Evolutionary conservation across 345 rosid species (phyloP), one percentile per base, ranked within the genome.

Genomic region (Corchorus capsularis): DNA sequence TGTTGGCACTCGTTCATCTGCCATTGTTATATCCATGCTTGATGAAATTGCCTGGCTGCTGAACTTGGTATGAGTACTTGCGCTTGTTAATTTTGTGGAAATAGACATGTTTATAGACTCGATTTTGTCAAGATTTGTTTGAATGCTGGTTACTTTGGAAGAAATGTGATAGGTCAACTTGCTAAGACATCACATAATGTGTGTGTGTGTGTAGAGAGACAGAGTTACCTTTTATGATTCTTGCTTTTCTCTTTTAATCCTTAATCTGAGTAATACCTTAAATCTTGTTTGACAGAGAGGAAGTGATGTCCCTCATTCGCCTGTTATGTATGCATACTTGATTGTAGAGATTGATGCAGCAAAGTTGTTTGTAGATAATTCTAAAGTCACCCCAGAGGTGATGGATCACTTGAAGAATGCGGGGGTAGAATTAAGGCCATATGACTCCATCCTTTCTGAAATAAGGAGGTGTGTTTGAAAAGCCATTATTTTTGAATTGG

Each of bases 21-120:
- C 97, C 73, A 92, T 92, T 41, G 89, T 90, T 67, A 86, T 93
- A 74, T 95, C 98, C 17, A 91, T 90, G 97, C 99, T 93, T 83
- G 98, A 95, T 87, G 99, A 95, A 84, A 86, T 93, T 77, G 96
- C 99, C 60, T 95, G 98, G 99, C 81, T 92, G 72, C 89, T 95
- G 80, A 95, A 95, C 89, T 78, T 92, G 98, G 99, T 95, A 92
- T 73, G 64, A 15, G 12, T 65, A 62, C 12, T 49, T 13, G 17
- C 59, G 49, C 47, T n/a, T 65, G 57, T 65, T 43, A 27, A 4
- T 62, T 77, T 53, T 54, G 5, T 66, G 37, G 69, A 49, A 34
- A 22, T 27, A 15, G 49, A 14, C 9, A 49, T 47, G n/a, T 7
- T 52, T 16, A 13, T 35, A 1, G 20, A 6, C 68, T 53, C 61